Conservation (phyloP, 257 asterid species). For the Ehretia macrophylla region DNA sequence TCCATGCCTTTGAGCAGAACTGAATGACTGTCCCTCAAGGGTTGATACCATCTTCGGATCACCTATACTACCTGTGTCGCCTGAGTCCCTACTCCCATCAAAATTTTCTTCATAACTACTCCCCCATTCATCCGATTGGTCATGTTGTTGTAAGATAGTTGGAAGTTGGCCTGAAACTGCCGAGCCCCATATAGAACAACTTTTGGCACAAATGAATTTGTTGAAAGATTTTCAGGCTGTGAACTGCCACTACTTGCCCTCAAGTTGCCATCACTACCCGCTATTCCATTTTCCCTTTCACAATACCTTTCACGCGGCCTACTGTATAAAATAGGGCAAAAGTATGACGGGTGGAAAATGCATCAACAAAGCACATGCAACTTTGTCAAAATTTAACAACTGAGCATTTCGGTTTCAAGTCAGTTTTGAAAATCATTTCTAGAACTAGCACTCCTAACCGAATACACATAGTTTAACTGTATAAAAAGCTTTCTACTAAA, state of each 20-base stretch:
- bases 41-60: constrained; percentile 64
- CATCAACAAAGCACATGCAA: background rate
- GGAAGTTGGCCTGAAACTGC: constrained; percentile 70
- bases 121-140: constrained; percentile 72
- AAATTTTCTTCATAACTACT: constrained; percentile 78
- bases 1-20: constrained; percentile 58
- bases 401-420: too few relatives aligned
- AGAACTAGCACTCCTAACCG: too few relatives aligned
- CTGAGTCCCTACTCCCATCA: constrained; percentile 75
- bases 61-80: constrained; percentile 85
- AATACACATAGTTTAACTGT: too few relatives aligned
- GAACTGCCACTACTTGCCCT: constrained; percentile 42
- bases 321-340: background rate
- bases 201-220: constrained; percentile 40
- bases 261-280: constrained; percentile 50
- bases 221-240: constrained; percentile 34
- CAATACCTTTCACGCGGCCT: constrained; percentile 78
- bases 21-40: constrained; percentile 64
- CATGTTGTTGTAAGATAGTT: constrained; percentile 73
- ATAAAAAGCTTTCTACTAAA: too few relatives aligned
- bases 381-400: too few relatives aligned
- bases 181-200: constrained; percentile 42
- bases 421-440: too few relatives aligned
- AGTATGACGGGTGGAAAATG: background rate
- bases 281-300: constrained; percentile 74